phyloP scores from a whole-genome alignment of 75 land plant species.

The Ceratopteris richardii region DNA sequence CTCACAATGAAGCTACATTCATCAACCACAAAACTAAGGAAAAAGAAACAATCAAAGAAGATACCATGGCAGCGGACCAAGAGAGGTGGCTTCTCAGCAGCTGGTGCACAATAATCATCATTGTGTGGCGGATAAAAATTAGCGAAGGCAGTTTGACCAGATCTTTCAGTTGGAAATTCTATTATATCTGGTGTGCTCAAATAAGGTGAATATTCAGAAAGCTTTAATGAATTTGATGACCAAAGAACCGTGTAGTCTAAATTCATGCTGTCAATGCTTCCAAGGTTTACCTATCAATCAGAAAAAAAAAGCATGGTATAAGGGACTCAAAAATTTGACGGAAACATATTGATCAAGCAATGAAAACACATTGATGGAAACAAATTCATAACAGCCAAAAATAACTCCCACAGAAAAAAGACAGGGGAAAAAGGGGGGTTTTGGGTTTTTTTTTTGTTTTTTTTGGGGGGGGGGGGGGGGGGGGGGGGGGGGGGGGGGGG shows the following conservation, averaged over 20 bases:
- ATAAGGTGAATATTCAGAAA: slow-evolving; percentile 40
- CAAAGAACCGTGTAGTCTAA: slow-evolving; percentile 49
- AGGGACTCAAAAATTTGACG: background rate
- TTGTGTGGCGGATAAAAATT: slow-evolving; percentile 91
- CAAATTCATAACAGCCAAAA: too few relatives aligned
- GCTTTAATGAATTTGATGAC: slow-evolving; percentile 60
- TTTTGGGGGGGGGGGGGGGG: too few relatives aligned
- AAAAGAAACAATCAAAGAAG: too few relatives aligned
- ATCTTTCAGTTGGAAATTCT: slow-evolving; percentile 72
- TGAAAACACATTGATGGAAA: too few relatives aligned
- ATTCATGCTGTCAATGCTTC: background rate
- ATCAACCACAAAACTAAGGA: too few relatives aligned
- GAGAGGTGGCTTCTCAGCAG: slow-evolving; percentile 84
- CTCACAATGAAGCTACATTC: too few relatives aligned
- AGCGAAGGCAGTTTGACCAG: slow-evolving; percentile 81
- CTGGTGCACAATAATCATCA: slow-evolving; percentile 34
- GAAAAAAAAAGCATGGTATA: too few relatives aligned
- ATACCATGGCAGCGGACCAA: slow-evolving; percentile 89
- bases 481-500: too few relatives aligned
- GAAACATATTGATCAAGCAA: too few relatives aligned
- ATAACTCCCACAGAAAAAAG: too few relatives aligned
- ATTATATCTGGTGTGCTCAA: slow-evolving; percentile 75
- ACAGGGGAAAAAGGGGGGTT: too few relatives aligned
- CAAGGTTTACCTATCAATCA: slow-evolving; percentile 2
- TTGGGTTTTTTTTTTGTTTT: too few relatives aligned